phyloP scores from a whole-genome alignment of 2,329 filamentous ascomycete genomes.

The Paecilomyces sp. region DNA sequence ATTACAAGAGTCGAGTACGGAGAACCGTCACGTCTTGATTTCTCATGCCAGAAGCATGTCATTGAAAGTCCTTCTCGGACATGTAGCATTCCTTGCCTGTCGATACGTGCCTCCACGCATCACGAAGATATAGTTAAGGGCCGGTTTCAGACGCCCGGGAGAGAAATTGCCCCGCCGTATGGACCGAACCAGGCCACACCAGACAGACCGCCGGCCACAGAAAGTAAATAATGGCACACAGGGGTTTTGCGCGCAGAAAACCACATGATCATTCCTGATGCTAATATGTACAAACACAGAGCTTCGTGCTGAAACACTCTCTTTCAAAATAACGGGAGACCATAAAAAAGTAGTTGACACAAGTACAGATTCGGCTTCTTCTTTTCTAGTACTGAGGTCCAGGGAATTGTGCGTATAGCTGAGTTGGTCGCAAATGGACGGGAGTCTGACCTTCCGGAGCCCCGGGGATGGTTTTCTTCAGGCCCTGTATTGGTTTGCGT shows the following conservation, averaged over 20 bases:
- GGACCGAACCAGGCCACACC: not conserved
- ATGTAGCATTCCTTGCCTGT: not conserved
- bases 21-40: not conserved
- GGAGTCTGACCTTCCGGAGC: constrained; percentile 62
- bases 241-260: not conserved
- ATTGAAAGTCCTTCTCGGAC: not conserved
- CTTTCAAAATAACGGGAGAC: constrained; percentile 9
- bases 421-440: constrained; percentile 61
- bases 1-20: not conserved
- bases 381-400: constrained; percentile 29
- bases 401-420: constrained; percentile 36
- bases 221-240: not conserved
- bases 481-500: constrained; percentile 49
- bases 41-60: not conserved
- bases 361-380: not conserved
- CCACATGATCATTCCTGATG: constrained; percentile 7
- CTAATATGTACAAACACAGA: constrained; percentile 11
- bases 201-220: not conserved
- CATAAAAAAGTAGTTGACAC: not conserved
- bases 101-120: not conserved
- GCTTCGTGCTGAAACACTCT: constrained; percentile 11
- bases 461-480: constrained; percentile 74
- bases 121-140: not conserved
- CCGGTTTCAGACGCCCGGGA: not conserved
- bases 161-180: not conserved